Evolutionary conservation across 331 rosid genomes (phyloP).

Genomic region (Ulmus americana): DNA sequence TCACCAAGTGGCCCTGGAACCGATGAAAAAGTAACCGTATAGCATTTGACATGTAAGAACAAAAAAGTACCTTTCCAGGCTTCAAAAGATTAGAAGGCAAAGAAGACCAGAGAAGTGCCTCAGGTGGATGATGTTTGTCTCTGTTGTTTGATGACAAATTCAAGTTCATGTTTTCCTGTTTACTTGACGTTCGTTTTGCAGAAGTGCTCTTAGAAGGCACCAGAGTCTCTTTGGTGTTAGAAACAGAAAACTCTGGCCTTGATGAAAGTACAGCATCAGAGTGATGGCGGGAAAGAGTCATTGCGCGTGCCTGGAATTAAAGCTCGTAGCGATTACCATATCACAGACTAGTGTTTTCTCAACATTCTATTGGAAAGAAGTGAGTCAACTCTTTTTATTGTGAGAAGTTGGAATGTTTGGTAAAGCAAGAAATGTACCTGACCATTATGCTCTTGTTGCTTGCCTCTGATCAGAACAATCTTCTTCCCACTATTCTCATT

Average conservation of each 20-base stretch:
- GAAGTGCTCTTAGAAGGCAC: slow-evolving; percentile 36
- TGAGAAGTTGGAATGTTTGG: slow-evolving; percentile 7
- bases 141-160: slow-evolving; percentile 37
- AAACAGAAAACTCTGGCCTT: slow-evolving; percentile 38
- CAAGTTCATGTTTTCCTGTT: slow-evolving; percentile 50
- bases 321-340: slow-evolving; percentile 24
- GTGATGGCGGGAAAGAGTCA: slow-evolving; percentile 32
- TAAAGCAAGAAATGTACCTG: slow-evolving; percentile 56
- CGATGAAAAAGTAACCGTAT: neutral
- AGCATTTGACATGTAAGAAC: neutral
- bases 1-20: too few species aligned
- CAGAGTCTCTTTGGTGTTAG: slow-evolving; percentile 35
- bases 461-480: slow-evolving; percentile 44
- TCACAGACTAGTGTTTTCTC: slow-evolving; percentile 12
- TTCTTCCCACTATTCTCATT: slow-evolving; percentile 51
- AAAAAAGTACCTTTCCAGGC: slow-evolving; percentile 60
- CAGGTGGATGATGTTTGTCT: slow-evolving; percentile 33
- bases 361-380: neutral
- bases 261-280: slow-evolving; percentile 42
- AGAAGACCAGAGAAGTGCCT: slow-evolving; percentile 51
- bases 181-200: slow-evolving; percentile 35
- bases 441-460: slow-evolving; percentile 58
- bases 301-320: slow-evolving; percentile 36
- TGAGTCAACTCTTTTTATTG: neutral
- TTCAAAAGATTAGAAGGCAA: slow-evolving; percentile 58